Evolutionary conservation across 768 basidiomycete genomes (phyloP).

Genomic region (Auriscalpium vulgare): DNA sequence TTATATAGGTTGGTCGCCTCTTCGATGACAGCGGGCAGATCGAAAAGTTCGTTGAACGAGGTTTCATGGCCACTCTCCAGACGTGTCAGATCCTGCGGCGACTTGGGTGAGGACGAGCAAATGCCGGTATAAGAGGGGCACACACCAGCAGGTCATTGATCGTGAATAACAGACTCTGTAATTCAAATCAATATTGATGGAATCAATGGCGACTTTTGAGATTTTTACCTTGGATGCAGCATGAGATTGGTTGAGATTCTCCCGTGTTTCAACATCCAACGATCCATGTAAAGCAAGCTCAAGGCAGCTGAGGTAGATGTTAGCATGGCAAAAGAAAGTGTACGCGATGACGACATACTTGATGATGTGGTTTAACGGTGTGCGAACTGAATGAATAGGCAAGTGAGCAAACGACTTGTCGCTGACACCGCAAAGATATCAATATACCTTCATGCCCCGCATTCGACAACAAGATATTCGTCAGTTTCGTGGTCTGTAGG

Average conservation of each 20-base stretch:
- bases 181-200: neutral
- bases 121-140: neutral
- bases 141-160: slow-evolving; percentile 71
- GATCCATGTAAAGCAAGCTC: slow-evolving; percentile 75
- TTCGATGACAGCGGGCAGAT: slow-evolving; percentile 49
- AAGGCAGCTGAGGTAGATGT: slow-evolving; percentile 35
- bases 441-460: slow-evolving; percentile 70
- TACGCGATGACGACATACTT: slow-evolving; percentile 37
- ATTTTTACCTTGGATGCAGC: slow-evolving; percentile 57
- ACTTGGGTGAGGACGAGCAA: neutral
- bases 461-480: slow-evolving; percentile 68
- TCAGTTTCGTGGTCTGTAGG: slow-evolving; percentile 61
- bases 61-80: slow-evolving; percentile 70
- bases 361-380: slow-evolving; percentile 77
- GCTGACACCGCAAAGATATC: neutral
- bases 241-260: slow-evolving; percentile 65
- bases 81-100: slow-evolving; percentile 56
- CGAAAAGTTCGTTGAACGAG: slow-evolving; percentile 69
- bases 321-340: neutral
- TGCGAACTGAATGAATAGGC: slow-evolving; percentile 42
- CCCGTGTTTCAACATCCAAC: slow-evolving; percentile 63
- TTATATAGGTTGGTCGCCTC: slow-evolving; percentile 58
- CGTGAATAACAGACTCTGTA: slow-evolving; percentile 64
- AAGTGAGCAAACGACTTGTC: neutral
- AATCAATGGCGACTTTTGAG: neutral